Evolutionary conservation across 2,329 filamentous ascomycete species (phyloP).

Genomic region (Lizonia empirigonia): DNA sequence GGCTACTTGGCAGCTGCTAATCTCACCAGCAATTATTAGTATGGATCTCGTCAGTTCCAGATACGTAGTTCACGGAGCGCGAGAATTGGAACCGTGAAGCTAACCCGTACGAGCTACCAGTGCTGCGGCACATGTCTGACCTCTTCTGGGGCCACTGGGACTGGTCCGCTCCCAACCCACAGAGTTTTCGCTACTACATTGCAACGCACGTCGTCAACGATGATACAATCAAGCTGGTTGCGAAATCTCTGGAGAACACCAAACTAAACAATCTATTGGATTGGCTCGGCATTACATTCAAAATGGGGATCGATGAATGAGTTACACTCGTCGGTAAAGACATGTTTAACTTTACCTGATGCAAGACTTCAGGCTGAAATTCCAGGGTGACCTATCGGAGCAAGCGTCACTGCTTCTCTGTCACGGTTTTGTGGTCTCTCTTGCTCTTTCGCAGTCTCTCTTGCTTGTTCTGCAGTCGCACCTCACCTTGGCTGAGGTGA

Average conservation of each 20-base stretch:
- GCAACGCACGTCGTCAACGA: conserved; percentile 2
- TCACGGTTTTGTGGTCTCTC: too few relatives aligned
- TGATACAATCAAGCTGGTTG: conserved; percentile 8
- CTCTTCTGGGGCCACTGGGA: conserved; percentile 19
- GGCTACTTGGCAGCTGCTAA: neutral
- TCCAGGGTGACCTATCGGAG: neutral
- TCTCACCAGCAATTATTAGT: neutral
- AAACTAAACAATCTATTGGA: neutral
- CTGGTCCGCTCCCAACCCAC: conserved; percentile 1
- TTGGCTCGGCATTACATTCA: conserved; percentile 17
- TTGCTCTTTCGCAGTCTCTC: too few relatives aligned
- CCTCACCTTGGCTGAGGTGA: too few relatives aligned
- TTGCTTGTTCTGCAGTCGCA: too few relatives aligned
- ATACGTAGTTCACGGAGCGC: neutral
- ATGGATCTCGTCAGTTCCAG: neutral
- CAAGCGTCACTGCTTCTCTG: neutral
- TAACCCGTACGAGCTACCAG: conserved; percentile 6
- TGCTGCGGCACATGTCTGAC: conserved; percentile 5
- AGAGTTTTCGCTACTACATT: conserved; percentile 15
- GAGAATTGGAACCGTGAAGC: neutral
- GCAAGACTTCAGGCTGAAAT: neutral
- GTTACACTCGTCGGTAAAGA: conserved; percentile 11
- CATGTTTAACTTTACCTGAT: neutral
- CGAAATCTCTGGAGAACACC: conserved; percentile 1
- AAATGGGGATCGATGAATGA: conserved; percentile 4